Evolutionary conservation across 495 filamentous ascomycete species (phyloP).

Genomic region (Neurospora hispaniola): DNA sequence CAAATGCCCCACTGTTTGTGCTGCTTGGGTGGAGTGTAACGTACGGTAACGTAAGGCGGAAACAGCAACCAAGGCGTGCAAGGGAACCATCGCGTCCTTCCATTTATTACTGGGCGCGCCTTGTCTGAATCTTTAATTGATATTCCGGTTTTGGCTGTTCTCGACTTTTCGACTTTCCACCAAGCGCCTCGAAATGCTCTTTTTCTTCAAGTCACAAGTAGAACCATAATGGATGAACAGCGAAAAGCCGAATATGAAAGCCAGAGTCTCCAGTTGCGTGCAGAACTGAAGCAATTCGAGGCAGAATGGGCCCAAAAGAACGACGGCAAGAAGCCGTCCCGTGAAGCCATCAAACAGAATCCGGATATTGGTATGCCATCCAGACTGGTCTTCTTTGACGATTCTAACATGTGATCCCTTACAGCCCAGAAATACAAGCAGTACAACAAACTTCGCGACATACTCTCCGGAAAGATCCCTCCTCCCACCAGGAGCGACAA

Average conservation of each 20-base stretch:
- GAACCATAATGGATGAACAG: constrained; percentile 31
- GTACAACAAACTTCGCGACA: constrained; percentile 63
- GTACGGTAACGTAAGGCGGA: neutral
- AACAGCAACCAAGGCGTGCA: neutral
- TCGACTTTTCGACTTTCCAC: neutral
- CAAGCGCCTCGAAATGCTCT: neutral
- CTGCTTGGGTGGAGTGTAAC: neutral
- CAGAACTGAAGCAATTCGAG: constrained; percentile 83
- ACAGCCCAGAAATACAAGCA: constrained; percentile 83
- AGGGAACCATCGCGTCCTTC: neutral
- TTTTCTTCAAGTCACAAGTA: neutral
- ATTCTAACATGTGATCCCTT: neutral
- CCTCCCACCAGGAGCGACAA: constrained; percentile 24
- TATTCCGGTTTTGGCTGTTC: neutral
- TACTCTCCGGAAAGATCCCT: constrained; percentile 39
- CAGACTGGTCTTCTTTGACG: neutral
- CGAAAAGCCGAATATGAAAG: constrained; percentile 28
- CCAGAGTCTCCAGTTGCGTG: constrained; percentile 43
- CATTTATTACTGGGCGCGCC: neutral
- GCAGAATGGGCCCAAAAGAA: constrained; percentile 58
- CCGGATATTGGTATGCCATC: constrained; percentile 58
- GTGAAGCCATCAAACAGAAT: constrained; percentile 80
- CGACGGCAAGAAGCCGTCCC: constrained; percentile 63
- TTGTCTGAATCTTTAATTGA: neutral
- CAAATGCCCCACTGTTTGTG: neutral